Base-by-base conservation (phyloP, 495 filamentous ascomycete species). In the Hypoxylon fuscum region DNA sequence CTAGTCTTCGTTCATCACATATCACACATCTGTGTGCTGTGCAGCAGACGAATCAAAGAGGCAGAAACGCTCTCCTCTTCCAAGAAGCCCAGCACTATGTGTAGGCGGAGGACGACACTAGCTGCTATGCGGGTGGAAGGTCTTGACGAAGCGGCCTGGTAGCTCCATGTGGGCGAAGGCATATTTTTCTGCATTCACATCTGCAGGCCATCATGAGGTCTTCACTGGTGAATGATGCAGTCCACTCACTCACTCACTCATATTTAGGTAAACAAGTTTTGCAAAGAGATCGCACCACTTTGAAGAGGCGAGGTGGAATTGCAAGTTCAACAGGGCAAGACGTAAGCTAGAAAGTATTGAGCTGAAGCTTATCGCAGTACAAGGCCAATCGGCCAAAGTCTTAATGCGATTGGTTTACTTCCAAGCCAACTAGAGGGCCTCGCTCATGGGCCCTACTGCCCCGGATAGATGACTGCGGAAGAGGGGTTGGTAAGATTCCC, bases 1-100 rank as follows among this genome's bases (percentile, higher is more conserved):
- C 60, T 45, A 64, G 31, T 35, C 29, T 52, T 49, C 46, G 63
- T 29, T 46, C 47, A 49, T 68, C 65, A 62, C 48, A 64, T 60
- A 68, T 69, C 66, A 69, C 66, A 72, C 60, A 49, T 40, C 49
- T n/a, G n/a, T n/a, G 55, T 42, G 55, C 31, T 57, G 44, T 60
- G 62, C 62, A 66, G 56, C 51, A 52, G 56, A 35, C 62, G 56
- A 66, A 66, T 66, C 50, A 66, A 27, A 45, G 51, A 34, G 51
- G 31, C 23, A 18, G 34, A 35, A 60, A 17, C n/a, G 29, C 11
- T 55, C 50, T 43, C 50, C 44, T 37, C 7, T 41, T 55, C 49
- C 45, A 51, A 25, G 58, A 50, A 21, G 15, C 21, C 29, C 40
- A 49, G 25, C n/a, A 17, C 40, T 42, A 29, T 11, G 29, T 2